Percentiles rank a stretch among this genome's conserved stretches.
phyloP scores from a whole-genome alignment of 2,329 filamentous ascomycete species.

The Blumeria hordei region DNA sequence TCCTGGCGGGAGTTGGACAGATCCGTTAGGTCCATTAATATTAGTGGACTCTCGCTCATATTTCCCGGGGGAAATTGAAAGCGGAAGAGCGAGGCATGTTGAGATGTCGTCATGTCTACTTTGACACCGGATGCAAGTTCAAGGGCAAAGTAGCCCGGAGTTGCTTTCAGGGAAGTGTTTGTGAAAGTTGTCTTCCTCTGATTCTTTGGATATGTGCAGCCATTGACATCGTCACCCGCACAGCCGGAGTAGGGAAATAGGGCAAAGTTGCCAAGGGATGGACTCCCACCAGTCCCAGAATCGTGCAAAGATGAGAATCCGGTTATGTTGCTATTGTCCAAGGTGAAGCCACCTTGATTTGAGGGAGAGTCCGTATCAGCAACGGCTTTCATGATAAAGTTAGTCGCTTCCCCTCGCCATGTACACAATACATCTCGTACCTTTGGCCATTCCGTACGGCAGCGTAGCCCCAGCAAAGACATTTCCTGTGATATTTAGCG shows the following conservation, averaged over 20 bases:
- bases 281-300: slow-evolving; percentile 22
- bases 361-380: slow-evolving; percentile 24
- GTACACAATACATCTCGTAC: neutral
- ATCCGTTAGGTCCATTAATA: slow-evolving; percentile 41
- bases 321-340: slow-evolving; percentile 18
- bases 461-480: slow-evolving; percentile 31
- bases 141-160: slow-evolving; percentile 42
- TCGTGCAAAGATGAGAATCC: slow-evolving; percentile 19
- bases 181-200: slow-evolving; percentile 19
- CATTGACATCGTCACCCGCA: slow-evolving; percentile 32
- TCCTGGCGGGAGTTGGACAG: slow-evolving; percentile 30
- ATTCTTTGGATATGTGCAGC: slow-evolving; percentile 32
- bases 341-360: slow-evolving; percentile 32
- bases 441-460: slow-evolving; percentile 20
- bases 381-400: slow-evolving; percentile 20
- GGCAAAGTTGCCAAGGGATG: slow-evolving; percentile 50
- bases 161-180: slow-evolving; percentile 26
- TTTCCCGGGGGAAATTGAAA: slow-evolving; percentile 30
- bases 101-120: slow-evolving; percentile 42
- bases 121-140: slow-evolving; percentile 30
- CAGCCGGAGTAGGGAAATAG: slow-evolving; percentile 43
- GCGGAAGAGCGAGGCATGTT: slow-evolving; percentile 40
- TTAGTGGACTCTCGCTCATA: slow-evolving; percentile 26
- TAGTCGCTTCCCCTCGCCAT: neutral
- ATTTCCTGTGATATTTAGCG: slow-evolving; percentile 16